Conservation (phyloP, 768 basidiomycete species). For the Leccinum ochraceum region DNA sequence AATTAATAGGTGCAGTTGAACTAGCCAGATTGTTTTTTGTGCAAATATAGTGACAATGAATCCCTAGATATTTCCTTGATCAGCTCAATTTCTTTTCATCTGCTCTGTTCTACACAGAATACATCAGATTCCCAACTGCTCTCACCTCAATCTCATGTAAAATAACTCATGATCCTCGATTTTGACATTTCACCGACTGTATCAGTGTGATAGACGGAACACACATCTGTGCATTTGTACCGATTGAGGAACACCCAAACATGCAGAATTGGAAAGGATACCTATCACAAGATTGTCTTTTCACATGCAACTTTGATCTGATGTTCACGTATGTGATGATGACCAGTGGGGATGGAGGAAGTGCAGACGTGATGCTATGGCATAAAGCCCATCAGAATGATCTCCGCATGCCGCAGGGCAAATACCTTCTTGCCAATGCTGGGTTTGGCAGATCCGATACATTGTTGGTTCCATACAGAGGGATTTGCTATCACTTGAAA, state of each 20-base stretch:
- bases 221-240: neutral
- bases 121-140: too few relatives aligned
- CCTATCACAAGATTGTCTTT: neutral
- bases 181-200: neutral
- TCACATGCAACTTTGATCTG: conserved; percentile 17
- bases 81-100: too few relatives aligned
- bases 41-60: too few relatives aligned
- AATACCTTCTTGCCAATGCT: neutral
- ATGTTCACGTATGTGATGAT: conserved; percentile 12
- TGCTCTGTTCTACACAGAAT: too few relatives aligned
- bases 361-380: conserved; percentile 15
- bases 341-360: conserved; percentile 19
- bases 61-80: too few relatives aligned
- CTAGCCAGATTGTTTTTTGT: too few relatives aligned
- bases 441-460: conserved; percentile 7
- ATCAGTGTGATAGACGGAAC: conserved; percentile 4
- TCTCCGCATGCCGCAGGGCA: neutral
- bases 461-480: conserved; percentile 35
- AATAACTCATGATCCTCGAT: too few relatives aligned
- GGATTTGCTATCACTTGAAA: neutral
- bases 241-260: conserved; percentile 1
- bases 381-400: conserved; percentile 5
- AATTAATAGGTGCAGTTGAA: too few relatives aligned
- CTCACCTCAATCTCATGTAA: too few relatives aligned
- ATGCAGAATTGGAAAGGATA: conserved; percentile 18